Evolutionary conservation across 1,139 yeast genomes (phyloP).

Genomic region (Scheffersomyces segobiensis): DNA sequence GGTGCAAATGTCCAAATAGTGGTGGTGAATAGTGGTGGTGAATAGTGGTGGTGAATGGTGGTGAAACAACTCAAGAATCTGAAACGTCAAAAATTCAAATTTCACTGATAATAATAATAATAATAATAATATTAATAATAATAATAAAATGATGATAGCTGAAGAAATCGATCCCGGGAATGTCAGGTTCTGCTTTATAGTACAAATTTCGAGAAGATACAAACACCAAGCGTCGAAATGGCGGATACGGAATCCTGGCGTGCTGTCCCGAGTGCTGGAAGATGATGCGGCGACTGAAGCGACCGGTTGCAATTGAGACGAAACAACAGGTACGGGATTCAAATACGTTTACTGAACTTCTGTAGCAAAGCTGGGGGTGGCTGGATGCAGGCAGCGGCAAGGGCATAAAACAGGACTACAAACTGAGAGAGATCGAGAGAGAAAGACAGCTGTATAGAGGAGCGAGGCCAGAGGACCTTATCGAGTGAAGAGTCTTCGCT

Average conservation of each 20-base stretch:
- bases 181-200: background rate
- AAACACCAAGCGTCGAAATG: background rate
- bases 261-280: background rate
- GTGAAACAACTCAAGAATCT: background rate
- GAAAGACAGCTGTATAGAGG: background rate
- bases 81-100: background rate
- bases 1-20: background rate
- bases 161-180: background rate
- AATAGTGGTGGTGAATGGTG: too few species aligned
- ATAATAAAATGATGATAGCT: background rate
- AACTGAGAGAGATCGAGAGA: background rate
- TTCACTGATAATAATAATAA: too few species aligned
- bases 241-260: background rate
- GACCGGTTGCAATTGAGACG: background rate
- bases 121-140: too few species aligned
- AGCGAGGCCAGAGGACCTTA: background rate
- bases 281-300: background rate
- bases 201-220: background rate
- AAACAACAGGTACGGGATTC: background rate
- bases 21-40: too few species aligned
- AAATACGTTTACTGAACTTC: background rate
- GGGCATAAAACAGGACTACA: background rate
- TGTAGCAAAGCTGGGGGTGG: background rate
- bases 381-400: background rate
- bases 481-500: background rate